Percentiles rank a stretch among this genome's conserved stretches.
These are phyloP conservation scores for Avena insularis DNA, from an alignment of 176 grass and related monocot genomes.

Conservation along the genomic window DNA sequence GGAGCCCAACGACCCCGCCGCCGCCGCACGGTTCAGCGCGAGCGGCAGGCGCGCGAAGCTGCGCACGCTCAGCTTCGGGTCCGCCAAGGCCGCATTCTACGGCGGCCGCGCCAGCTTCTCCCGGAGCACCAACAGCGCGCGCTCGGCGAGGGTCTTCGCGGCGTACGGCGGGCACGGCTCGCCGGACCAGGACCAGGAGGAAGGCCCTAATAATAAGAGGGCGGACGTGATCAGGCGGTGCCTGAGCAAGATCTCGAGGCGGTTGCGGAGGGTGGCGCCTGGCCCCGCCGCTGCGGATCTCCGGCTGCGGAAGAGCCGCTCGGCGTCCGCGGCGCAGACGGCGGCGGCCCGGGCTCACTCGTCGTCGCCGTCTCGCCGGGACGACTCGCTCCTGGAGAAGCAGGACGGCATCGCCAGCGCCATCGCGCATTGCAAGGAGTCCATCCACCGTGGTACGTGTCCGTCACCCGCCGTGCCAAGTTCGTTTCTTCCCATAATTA, in stretches of 20 bases:
- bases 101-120: conserved; percentile 62
- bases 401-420: conserved; percentile 97
- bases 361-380: conserved; percentile 47
- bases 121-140: conserved; percentile 49
- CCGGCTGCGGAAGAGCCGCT: conserved; percentile 67
- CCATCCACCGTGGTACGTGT: conserved; percentile 62
- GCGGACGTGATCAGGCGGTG: conserved; percentile 65
- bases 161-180: conserved; percentile 36
- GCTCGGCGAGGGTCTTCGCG: conserved; percentile 44
- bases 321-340: conserved; percentile 53
- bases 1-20: conserved; percentile 27
- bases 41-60: conserved; percentile 39
- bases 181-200: conserved; percentile 37
- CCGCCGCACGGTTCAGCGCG: conserved; percentile 23
- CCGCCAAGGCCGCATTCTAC: conserved; percentile 68
- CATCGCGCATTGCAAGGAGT: conserved; percentile 97
- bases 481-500: not conserved
- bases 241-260: conserved; percentile 84
- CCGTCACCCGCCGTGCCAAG: not conserved
- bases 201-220: not conserved
- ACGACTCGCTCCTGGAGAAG: conserved; percentile 81
- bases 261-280: conserved; percentile 40
- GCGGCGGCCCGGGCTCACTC: conserved; percentile 20
- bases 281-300: conserved; percentile 24
- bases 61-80: conserved; percentile 67